Evolutionary conservation across 441 rosid genomes (phyloP).

Genomic region (Iberis amara): DNA sequence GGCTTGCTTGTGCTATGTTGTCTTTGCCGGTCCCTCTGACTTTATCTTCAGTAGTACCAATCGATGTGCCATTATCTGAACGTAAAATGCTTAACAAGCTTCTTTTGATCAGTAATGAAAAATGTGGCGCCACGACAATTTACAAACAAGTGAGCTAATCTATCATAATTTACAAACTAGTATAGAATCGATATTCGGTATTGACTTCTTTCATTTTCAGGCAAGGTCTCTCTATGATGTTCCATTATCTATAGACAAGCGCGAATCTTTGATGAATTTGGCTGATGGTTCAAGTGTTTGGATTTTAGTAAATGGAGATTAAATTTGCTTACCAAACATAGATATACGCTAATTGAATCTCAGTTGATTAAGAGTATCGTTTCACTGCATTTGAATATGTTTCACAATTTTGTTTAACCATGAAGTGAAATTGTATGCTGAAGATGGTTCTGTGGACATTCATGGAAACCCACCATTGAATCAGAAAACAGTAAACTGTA

Average conservation of each 20-base stretch:
- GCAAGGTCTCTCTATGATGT: constrained; percentile 44
- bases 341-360: too few relatives aligned
- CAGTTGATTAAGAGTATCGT: too few relatives aligned
- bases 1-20: constrained; percentile 33
- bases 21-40: constrained; percentile 44
- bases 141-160: constrained; percentile 48
- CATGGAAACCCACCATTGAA: constrained; percentile 42
- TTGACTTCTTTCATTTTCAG: constrained; percentile 36
- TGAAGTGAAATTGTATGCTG: constrained; percentile 32
- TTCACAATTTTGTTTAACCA: too few relatives aligned
- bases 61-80: constrained; percentile 18
- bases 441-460: constrained; percentile 51
- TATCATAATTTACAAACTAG: constrained; percentile 1
- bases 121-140: constrained; percentile 55
- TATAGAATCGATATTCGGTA: background rate
- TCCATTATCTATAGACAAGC: constrained; percentile 51
- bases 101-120: constrained; percentile 50
- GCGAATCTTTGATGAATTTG: too few relatives aligned
- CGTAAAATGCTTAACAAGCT: constrained; percentile 34
- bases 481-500: constrained; percentile 55
- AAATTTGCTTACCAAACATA: too few relatives aligned
- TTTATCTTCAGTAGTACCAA: constrained; percentile 25
- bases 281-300: too few relatives aligned
- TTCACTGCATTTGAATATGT: too few relatives aligned
- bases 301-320: too few relatives aligned